Base-by-base conservation (phyloP, 2,329 filamentous ascomycete genomes). In the Gremmenia infestans region DNA sequence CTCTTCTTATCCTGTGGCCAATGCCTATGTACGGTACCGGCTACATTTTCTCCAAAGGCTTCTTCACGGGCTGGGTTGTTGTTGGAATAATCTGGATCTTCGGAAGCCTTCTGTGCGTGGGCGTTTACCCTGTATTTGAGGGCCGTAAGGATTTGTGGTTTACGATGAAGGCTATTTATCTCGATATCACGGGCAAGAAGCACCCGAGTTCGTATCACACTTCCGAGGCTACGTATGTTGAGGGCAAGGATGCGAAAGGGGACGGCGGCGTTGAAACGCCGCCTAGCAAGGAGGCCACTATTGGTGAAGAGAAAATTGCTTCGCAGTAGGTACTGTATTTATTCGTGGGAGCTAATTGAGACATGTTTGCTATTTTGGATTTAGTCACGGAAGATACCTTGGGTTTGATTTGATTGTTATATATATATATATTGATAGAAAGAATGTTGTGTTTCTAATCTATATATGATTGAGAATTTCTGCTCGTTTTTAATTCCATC, bases 1-100 rank as follows among this genome's bases (percentile, higher is more conserved):
- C 83, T 0, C 76, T 96, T 54, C 75, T 96, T 0, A 78, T 96
- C 2, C 80, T 96, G 15, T 96, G 91, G 91, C 91, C 92, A 0
- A 93, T 96, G 81, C 91, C 91, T 1, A 85, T 96, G 83, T 96
- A 94, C 68, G 91, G 90, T 11, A 79, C 80, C 0, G 81, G 81
- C 0, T 96, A 96, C 69, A 81, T 96, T 53, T 95, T 94, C 73
- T 85, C 80, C 71, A 88, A 89, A 76, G 78, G 78, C 23, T 94
- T 94, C 76, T 94, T 93, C 72, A 89, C 87, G 0, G 88, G 88
- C 47, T 93, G 88, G 88, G 82, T 91, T 11, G 78, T 83, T 1
- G 82, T 90, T 8, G 87, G 86, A 9, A 88, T 94, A 53, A 76
- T 92, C 43, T 94, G 89, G 89, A 80, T 93, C 63, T 91, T 91